Percentiles rank a stretch among this genome's conserved stretches.
phyloP scores from a whole-genome alignment of 2,329 filamentous ascomycete species.

The Colletotrichum limetticola region DNA sequence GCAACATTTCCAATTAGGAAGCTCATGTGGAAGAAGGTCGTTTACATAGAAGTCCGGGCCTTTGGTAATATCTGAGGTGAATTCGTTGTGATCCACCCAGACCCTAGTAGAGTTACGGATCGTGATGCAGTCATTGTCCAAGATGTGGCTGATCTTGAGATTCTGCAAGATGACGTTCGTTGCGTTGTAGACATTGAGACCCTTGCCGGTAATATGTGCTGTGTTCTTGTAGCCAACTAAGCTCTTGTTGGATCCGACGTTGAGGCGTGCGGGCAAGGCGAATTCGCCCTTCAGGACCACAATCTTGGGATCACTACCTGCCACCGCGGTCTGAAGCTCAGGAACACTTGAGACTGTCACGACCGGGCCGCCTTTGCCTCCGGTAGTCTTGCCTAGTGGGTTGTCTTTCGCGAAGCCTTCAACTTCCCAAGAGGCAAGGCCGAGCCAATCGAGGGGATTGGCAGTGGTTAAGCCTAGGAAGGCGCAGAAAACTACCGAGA shows the following conservation, averaged over 20 bases:
- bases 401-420: constrained; percentile 44
- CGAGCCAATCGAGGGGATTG: constrained; percentile 38
- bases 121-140: constrained; percentile 54
- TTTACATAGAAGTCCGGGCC: constrained; percentile 51
- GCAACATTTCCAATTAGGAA: not conserved
- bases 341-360: constrained; percentile 55
- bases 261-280: constrained; percentile 52
- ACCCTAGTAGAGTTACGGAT: constrained; percentile 56
- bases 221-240: constrained; percentile 49
- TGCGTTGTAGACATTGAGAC: constrained; percentile 47
- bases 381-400: constrained; percentile 50
- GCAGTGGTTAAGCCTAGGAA: constrained; percentile 18
- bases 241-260: constrained; percentile 57
- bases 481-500: constrained; percentile 1
- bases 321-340: constrained; percentile 56
- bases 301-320: constrained; percentile 51
- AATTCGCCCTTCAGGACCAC: constrained; percentile 56
- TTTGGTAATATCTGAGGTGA: constrained; percentile 51
- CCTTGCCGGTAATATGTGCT: constrained; percentile 48
- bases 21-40: not conserved
- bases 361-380: constrained; percentile 57
- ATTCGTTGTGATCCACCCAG: constrained; percentile 61
- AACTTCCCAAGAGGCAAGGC: constrained; percentile 39
- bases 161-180: constrained; percentile 55
- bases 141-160: constrained; percentile 47